These are phyloP conservation scores for Suillus ampliporus DNA, from an alignment of 768 basidiomycete species.

Conservation along the genomic window DNA sequence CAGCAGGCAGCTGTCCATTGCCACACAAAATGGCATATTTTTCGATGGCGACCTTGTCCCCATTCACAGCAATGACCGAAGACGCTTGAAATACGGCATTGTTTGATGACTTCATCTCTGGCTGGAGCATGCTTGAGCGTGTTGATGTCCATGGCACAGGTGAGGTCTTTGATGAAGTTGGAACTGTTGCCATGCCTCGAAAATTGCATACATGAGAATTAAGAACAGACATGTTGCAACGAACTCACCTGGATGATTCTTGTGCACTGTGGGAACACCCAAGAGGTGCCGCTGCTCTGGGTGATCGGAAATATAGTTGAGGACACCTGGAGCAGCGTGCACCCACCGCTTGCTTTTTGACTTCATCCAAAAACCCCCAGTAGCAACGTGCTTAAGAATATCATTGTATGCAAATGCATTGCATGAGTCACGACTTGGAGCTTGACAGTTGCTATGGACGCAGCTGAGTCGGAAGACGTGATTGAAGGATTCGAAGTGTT, in stretches of 20 bases:
- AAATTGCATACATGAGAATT: constrained; percentile 1
- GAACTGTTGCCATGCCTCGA: constrained; percentile 6
- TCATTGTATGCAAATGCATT: constrained; percentile 16
- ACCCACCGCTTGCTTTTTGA: constrained; percentile 6
- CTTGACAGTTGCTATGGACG: constrained; percentile 38
- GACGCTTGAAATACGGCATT: neutral
- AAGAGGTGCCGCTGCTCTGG: constrained; percentile 13
- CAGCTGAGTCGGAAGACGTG: constrained; percentile 30
- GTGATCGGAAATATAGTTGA: constrained; percentile 9
- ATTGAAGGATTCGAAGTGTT: constrained; percentile 35
- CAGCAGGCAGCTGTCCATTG: constrained; percentile 6
- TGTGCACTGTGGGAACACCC: neutral
- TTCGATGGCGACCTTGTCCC: constrained; percentile 10
- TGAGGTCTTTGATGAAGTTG: neutral
- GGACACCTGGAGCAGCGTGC: constrained; percentile 5
- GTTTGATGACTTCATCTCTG: neutral
- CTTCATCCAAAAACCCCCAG: constrained; percentile 22
- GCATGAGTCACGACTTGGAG: constrained; percentile 31
- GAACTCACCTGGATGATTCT: constrained; percentile 12
- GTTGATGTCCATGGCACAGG: constrained; percentile 11
- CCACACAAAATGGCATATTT: constrained; percentile 10
- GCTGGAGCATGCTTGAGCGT: constrained; percentile 2
- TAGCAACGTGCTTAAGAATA: constrained; percentile 21
- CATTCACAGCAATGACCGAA: constrained; percentile 10
- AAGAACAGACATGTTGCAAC: neutral